Evolutionary conservation across 2,329 filamentous ascomycete species (phyloP).

Genomic region (Diaporthe amygdali): DNA sequence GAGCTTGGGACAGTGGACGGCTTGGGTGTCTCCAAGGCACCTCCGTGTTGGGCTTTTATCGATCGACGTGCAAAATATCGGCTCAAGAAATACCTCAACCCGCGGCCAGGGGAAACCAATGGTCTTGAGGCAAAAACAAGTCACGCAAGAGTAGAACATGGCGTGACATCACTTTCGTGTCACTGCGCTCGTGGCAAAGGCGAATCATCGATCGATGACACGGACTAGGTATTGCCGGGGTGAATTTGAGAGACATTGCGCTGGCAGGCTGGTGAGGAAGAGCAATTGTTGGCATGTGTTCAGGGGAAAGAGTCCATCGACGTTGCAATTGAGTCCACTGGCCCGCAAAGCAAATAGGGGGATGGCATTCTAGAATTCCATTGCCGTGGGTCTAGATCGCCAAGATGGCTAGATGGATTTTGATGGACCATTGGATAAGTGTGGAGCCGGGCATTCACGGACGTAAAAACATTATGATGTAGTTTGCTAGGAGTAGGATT

Average conservation of each 20-base stretch:
- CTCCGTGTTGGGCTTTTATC: background rate
- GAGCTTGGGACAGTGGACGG: background rate
- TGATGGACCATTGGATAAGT: background rate
- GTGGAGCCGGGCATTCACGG: background rate
- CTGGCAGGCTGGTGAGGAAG: background rate
- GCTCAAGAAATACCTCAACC: background rate
- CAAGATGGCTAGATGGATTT: background rate
- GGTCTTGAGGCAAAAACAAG: background rate
- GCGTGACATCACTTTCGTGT: background rate
- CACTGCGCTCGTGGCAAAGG: background rate
- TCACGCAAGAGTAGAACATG: background rate
- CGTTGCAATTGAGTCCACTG: background rate
- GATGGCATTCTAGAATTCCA: background rate
- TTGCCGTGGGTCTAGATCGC: background rate
- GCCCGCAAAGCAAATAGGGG: background rate
- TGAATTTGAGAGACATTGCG: background rate
- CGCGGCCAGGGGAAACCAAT: no score
- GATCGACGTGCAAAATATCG: background rate
- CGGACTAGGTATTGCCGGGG: background rate
- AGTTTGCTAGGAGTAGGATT: background rate
- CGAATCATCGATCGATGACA: background rate
- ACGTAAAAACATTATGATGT: no score
- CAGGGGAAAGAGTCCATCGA: background rate
- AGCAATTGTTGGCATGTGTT: background rate
- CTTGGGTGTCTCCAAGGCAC: background rate